Evolutionary conservation across 2,329 filamentous ascomycete species (phyloP).

Genomic region (Rachicladosporium sp.): DNA sequence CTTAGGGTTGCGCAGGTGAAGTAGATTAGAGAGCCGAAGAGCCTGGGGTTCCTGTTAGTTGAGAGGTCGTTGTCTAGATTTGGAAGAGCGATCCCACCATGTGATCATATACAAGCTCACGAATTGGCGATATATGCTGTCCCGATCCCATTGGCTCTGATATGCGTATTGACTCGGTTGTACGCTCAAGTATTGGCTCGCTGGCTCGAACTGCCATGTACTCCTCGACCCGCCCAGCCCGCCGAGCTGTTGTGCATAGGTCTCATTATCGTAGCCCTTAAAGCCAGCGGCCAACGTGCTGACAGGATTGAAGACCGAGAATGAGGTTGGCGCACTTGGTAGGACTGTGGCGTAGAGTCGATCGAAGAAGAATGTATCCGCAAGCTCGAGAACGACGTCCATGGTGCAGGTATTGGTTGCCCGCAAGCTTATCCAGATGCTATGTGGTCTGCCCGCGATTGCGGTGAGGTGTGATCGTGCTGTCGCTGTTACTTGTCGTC

Average conservation of each 20-base stretch:
- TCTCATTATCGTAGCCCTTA: constrained; percentile 35
- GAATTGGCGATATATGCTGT: constrained; percentile 64
- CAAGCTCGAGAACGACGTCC: constrained; percentile 82
- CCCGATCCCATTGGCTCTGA: constrained; percentile 64
- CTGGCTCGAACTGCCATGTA: constrained; percentile 53
- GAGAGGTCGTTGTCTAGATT: background rate
- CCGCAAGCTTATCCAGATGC: too few species aligned
- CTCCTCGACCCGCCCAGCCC: constrained; percentile 9
- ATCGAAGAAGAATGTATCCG: constrained; percentile 74
- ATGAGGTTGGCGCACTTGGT: constrained; percentile 40
- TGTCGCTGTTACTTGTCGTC: too few species aligned
- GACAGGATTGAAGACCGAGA: constrained; percentile 41
- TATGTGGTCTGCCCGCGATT: too few species aligned
- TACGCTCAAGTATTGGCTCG: constrained; percentile 57
- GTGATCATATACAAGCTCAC: constrained; percentile 71
- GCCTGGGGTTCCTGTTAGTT: constrained; percentile 38
- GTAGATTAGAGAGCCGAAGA: constrained; percentile 77
- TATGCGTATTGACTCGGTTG: constrained; percentile 66
- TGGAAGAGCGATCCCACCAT: constrained; percentile 46
- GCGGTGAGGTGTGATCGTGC: too few species aligned
- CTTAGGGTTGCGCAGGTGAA: constrained; percentile 73
- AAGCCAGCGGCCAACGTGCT: constrained; percentile 37
- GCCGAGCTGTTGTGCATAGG: constrained; percentile 17
- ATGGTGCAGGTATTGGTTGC: constrained; percentile 38
- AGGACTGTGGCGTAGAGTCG: constrained; percentile 59